Base-by-base conservation (phyloP, 768 basidiomycete genomes). In the Sarcodon sp. region DNA sequence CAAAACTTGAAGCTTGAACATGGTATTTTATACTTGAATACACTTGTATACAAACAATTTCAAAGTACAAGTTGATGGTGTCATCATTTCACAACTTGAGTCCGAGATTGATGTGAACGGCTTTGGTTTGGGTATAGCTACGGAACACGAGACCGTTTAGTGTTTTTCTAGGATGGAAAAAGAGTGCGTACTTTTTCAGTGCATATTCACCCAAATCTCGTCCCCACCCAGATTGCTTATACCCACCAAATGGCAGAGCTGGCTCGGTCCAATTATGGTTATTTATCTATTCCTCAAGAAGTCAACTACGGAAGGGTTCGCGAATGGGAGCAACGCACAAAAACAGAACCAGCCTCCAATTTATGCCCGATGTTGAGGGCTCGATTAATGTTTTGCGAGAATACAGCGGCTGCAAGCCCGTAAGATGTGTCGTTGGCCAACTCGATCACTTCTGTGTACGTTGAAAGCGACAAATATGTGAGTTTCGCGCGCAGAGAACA, bases 391-490 rank as follows among this genome's bases (percentile, higher is more conserved):
- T 93, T 73, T 57, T 70, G 34, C 21, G 85, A 80, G 72, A 92
- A 96, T 47, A 98, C 79, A 6, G 85, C 94, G 11, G 92, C 90
- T 7, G 88, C 92, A 34, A 98, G 75, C 33, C 94, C 94, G 62
- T 94, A 97, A 44, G 70, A 76, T 6, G 91, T 89, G 59, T 85
- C 78, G 64, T 97, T 97, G 34, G 92, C 93, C 12, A 90, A 65
- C 37, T 69, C 59, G 54, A 97, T 79, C 4, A 80, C 91, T 60
- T 96, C 89, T 38, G 18, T 4, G 44, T 27, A 27, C 21, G 21
- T 27, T 27, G 27, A 27, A 21, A 2, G 31, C 13, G 4, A 33
- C 2, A 2, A 18, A 35, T 27, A 27, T 27, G 21, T 27, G 21
- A 27, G 4, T 4, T 27, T 27, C 21, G 21, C 21, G 21, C 21